Base-by-base conservation (phyloP, 768 basidiomycete genomes). In the Lactarius quietus region DNA sequence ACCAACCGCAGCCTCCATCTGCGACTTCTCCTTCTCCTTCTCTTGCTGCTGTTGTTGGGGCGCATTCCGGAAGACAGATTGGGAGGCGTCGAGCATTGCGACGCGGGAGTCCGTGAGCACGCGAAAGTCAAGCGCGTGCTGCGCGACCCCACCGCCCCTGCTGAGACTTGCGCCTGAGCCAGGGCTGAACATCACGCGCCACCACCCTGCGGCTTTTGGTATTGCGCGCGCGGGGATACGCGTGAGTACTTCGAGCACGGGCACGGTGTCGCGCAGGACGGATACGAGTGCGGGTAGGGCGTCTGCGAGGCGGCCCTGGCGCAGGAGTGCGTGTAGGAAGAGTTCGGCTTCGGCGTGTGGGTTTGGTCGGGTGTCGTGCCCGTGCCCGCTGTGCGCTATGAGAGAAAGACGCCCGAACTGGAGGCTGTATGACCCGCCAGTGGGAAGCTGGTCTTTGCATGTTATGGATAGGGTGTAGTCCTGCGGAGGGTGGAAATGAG, bases 121-220 rank as follows among this genome's bases (percentile, higher is more conserved):
- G 70, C 92, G 84, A 74, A 92, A 85, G 73, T 94, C 92, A 60
- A 94, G 79, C 0, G 89, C 91, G 72, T 92, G 85, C 70, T 89
- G 90, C 51, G 15, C 29, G 63, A 18, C 53, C 14, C 51, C 54
- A 12, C 48, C 55, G 41, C 28, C 53, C 5, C 23, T n/a, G 12
- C 45, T 23, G 10, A 48, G 45, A 62, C 55, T 39, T 10, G 35
- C 29, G 29, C 38, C 57, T 4, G 61, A 51, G 15, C 51, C 26
- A 1, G 56, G 51, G 20, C 45, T 51, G 26, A 72, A 90, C 55
- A 92, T 74, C 28, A 93, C 75, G 59, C 92, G 79, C 76, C 88
- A 93, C 92, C 92, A 93, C 3, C 88, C 89, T 57, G 88, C 86
- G 15, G 87, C 84, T 77, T 93, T 93, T 6, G 89, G 83, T 72